A percentile compares a stretch with the other conserved stretches of the same genome.
These are phyloP conservation scores for Trichoderma oligosporum DNA, from an alignment of 2,329 filamentous ascomycete species.

Conservation along the genomic window DNA sequence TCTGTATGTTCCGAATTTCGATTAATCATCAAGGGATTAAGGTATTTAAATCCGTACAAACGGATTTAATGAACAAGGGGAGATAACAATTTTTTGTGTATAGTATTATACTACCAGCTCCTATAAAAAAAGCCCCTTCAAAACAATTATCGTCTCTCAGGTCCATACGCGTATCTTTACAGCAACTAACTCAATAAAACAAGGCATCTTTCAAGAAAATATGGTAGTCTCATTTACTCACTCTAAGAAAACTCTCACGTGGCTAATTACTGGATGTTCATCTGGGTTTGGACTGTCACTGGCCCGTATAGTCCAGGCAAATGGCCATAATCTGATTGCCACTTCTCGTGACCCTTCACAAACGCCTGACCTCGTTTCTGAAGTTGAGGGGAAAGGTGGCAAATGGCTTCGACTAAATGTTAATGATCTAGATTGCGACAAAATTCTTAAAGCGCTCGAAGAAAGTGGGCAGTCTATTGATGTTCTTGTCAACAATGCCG, in stretches of 20 bases:
- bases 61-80: background rate
- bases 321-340: conserved; percentile 2
- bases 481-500: conserved; percentile 9
- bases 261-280: conserved; percentile 10
- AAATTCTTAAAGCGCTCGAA: background rate
- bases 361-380: background rate
- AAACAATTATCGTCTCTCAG: too few species aligned
- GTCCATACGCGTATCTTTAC: too few species aligned
- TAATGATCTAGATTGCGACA: background rate
- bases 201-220: background rate
- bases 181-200: background rate
- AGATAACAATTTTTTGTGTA: too few species aligned
- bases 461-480: background rate
- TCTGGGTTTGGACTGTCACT: conserved; percentile 4
- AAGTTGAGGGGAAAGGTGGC: background rate
- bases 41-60: background rate
- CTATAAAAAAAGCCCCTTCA: background rate
- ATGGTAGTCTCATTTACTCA: background rate
- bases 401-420: conserved; percentile 1
- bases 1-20: background rate
- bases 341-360: conserved; percentile 5
- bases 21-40: background rate
- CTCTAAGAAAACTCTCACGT: background rate
- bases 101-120: too few species aligned
- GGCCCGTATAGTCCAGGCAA: conserved; percentile 7